Base-by-base conservation (phyloP, 768 basidiomycete genomes). In the Cyclocybe aegerita region DNA sequence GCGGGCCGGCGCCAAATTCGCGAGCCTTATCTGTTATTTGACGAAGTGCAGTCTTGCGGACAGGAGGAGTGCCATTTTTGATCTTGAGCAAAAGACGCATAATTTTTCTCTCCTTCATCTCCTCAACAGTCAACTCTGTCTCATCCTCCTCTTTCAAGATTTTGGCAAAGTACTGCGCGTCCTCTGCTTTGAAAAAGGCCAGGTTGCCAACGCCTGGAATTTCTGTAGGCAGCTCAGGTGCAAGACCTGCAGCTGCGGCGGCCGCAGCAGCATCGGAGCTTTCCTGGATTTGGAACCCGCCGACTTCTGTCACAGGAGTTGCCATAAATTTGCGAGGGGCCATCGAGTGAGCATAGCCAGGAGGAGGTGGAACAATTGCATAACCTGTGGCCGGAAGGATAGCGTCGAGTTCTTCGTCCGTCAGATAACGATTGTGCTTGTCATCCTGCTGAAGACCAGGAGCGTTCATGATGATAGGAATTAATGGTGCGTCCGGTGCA, bases 1-100 rank as follows among this genome's bases (percentile, higher is more conserved):
- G 77, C 12, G 97, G 97, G 23, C 95, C 97, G 33, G 97, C 95
- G 44, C 97, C 96, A 51, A 98, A 98, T 62, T 99, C 94, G 58
- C 97, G 88, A 54, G 97, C 97, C 67, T 98, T 97, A 79, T 99
- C 97, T 11, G 97, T 98, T 61, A 99, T 98, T 65, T 98, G 96
- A 45, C 96, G 83, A 34, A 98, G 84, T 9, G 97, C 97, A 1
- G 96, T 93, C 70, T 99, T 99, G 50, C 97, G 88, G 52, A 98
- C 94, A 9, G 97, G 96, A 23, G 97, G 97, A 2, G 96, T 98
- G 43, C 97, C 97, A 65, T 98, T 99, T 78, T 99, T 98, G 73
- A 99, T 98, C 73, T 98, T 98, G 60, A 99, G 80, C 46, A 99
- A 76, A 16, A 99, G 73, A 17, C 97, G 88, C 95, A 98, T 98